A percentile compares a stretch with the other conserved stretches of the same genome.
Conservation (phyloP, 306 rosid genomes). For the Ormosia semicastrata region DNA sequence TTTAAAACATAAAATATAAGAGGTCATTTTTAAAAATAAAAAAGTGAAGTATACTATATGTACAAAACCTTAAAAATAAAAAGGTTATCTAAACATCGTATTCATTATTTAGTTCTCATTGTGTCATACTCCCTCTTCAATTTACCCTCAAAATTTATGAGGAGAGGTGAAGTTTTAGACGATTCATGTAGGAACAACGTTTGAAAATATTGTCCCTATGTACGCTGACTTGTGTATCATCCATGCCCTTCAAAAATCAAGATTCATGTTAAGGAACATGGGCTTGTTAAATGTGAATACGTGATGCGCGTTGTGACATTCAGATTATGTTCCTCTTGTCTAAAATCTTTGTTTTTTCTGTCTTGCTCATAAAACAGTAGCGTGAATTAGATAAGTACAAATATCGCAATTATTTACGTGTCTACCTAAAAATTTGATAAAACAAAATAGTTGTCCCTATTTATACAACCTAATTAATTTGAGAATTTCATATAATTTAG, state of each 20-base stretch:
- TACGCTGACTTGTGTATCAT: not conserved
- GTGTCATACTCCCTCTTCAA: not conserved
- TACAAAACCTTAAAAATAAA: not conserved
- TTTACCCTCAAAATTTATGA: not conserved
- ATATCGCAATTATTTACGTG: no score
- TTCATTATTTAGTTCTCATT: not conserved
- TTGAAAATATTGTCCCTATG: not conserved
- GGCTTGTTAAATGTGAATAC: not conserved
- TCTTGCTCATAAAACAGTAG: no score
- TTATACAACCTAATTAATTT: not conserved
- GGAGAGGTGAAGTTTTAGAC: not conserved
- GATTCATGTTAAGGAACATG: not conserved
- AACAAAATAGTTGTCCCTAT: not conserved
- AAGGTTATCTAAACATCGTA: not conserved
- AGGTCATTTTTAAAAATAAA: not conserved
- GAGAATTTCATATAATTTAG: not conserved
- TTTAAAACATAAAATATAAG: not conserved
- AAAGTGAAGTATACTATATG: not conserved
- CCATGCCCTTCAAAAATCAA: not conserved
- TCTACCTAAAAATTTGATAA: not conserved
- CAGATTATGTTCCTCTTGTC: not conserved
- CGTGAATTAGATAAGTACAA: no score
- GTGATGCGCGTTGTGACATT: slow-evolving; percentile 6
- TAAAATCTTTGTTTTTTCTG: not conserved
- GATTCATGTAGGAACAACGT: not conserved